phyloP scores from a whole-genome alignment of 2,329 filamentous ascomycete genomes.

The Venturia asperata region DNA sequence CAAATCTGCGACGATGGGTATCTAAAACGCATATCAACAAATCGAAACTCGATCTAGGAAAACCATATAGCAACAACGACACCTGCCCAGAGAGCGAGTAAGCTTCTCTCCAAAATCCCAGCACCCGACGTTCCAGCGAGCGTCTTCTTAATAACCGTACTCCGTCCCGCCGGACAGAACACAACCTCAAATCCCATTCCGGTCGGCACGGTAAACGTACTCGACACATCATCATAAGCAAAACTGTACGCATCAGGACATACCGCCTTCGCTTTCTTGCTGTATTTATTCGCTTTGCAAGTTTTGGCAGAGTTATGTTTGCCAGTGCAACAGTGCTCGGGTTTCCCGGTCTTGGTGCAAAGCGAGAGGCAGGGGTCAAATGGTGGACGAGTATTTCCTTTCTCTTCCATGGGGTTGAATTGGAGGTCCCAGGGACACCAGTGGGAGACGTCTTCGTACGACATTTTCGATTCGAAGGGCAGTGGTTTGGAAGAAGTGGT shows the following conservation, averaged over 20 bases:
- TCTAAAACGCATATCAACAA: background rate
- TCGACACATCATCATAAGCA: constrained; percentile 51
- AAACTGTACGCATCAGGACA: constrained; percentile 83
- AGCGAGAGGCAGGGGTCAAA: constrained; percentile 75
- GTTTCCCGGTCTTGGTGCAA: constrained; percentile 60
- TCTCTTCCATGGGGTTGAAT: constrained; percentile 58
- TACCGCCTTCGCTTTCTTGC: constrained; percentile 60
- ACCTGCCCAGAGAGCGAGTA: background rate
- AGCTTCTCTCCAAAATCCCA: background rate
- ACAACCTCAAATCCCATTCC: constrained; percentile 75
- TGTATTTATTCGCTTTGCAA: constrained; percentile 63
- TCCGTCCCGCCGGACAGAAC: constrained; percentile 60
- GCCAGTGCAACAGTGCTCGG: constrained; percentile 69
- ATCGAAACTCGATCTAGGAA: background rate
- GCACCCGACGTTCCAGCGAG: background rate
- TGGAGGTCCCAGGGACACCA: constrained; percentile 83
- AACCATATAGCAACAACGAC: background rate
- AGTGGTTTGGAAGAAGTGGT: constrained; percentile 56
- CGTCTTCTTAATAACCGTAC: constrained; percentile 37
- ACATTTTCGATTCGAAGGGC: constrained; percentile 51
- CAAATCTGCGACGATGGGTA: no score
- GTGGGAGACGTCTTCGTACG: constrained; percentile 48
- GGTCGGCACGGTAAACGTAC: constrained; percentile 50
- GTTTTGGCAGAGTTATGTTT: constrained; percentile 54
- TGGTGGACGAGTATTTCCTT: constrained; percentile 60